Conservation (phyloP, 257 asterid genomes). For the Solanum ahanhuiri region DNA sequence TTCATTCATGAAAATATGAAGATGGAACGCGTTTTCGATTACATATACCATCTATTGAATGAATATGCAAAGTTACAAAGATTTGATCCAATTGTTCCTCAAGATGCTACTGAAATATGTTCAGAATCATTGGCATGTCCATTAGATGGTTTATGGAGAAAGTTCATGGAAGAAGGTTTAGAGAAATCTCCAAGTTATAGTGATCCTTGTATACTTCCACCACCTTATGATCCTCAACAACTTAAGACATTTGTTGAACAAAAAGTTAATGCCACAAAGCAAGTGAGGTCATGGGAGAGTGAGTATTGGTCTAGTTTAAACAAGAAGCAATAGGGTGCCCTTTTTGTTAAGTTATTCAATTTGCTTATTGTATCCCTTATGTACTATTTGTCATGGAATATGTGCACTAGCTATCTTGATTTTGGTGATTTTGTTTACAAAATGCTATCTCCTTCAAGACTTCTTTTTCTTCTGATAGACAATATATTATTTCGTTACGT, state of each 20-base stretch:
- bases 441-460: background rate
- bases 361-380: background rate
- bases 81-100: constrained; percentile 2
- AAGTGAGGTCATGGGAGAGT: background rate
- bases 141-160: background rate
- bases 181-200: background rate
- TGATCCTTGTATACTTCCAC: constrained; percentile 1
- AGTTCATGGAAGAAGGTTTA: background rate
- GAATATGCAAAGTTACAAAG: constrained; percentile 4
- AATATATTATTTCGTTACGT: background rate
- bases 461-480: background rate
- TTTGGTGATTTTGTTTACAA: background rate
- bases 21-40: background rate
- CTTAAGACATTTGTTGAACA: background rate
- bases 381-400: background rate
- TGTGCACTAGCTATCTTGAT: background rate
- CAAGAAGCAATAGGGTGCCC: background rate
- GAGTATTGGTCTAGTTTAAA: background rate
- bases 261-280: background rate
- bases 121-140: constrained; percentile 2
- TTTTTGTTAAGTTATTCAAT: background rate
- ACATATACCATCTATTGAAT: background rate
- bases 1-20: background rate
- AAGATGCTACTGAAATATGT: background rate
- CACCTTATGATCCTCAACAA: background rate